These are phyloP conservation scores for Mallotus japonicus DNA, from an alignment of 441 rosid species.

Conservation along the genomic window DNA sequence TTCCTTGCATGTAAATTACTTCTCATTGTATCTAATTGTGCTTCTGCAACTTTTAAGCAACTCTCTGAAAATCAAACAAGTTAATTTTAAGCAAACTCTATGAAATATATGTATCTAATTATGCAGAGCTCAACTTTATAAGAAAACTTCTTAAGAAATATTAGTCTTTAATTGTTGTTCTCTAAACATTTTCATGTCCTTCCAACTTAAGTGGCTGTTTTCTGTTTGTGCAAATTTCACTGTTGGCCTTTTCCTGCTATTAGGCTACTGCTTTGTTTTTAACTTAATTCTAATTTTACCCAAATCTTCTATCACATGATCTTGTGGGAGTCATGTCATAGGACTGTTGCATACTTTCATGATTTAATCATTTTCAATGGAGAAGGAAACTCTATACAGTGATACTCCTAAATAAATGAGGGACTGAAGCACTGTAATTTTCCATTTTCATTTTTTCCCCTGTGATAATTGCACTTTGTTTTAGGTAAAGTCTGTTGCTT, in stretches of 20 bases:
- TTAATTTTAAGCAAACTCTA: not conserved
- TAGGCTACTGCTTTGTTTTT: not conserved
- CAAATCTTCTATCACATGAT: not conserved
- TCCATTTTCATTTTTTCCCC: not conserved
- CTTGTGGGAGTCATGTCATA: not conserved
- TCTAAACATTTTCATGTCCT: not conserved
- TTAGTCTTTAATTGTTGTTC: not conserved
- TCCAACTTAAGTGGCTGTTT: not conserved
- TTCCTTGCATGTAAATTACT: constrained; percentile 2
- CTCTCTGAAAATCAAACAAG: not conserved
- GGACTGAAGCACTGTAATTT: not conserved
- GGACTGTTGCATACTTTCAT: not conserved
- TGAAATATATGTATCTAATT: no score
- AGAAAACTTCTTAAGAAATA: not conserved
- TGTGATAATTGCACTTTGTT: no score
- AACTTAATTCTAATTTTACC: not conserved
- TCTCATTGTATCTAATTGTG: not conserved
- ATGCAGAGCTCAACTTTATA: not conserved
- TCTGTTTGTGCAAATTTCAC: not conserved
- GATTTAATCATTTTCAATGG: no score
- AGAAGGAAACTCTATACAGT: no score
- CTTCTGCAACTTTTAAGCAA: not conserved
- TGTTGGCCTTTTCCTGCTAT: not conserved
- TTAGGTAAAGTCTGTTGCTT: not conserved
- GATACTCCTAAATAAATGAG: not conserved